Evolutionary conservation across 208 protist species (phyloP), one percentile per base, ranked within the genome.

Genomic region (Trypanosoma melophagium): DNA sequence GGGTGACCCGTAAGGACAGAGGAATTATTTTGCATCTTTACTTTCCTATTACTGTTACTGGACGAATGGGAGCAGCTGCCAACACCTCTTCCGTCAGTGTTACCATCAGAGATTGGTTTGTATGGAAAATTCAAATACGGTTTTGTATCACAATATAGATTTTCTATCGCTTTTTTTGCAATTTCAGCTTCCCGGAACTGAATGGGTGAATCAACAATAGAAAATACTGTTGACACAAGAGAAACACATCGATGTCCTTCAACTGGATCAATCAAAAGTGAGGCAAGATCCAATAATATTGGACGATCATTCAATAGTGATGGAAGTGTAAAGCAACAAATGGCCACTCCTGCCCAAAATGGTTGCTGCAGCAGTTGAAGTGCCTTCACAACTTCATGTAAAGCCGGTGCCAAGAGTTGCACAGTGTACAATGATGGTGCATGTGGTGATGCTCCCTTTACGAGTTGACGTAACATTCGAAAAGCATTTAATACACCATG

Each of bases 311-410:
- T 67, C 49, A 89, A 67, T 35, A 89, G 51, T 7, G 63, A 49
- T 17, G 88, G 85, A 24, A 90, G 69, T 44, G 84, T 49, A 28
- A 91, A 47, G 25, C 77, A 78, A 63, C 88, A 94, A 19, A 83
- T 61, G 1, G 69, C 76, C 17, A 92, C 53, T 14, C 85, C 88
- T 14, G 85, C 84, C 84, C 81, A 89, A 63, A 94, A 84, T 0
- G 83, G 79, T 50, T 81, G 73, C 25, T 79, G 44, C 2, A 52
- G 40, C 2, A 7, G 19, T 49, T 81, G 75, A 55, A 86, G 55
- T 1, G 25, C 42, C 28, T 42, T 38, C 21, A 86, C 55, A 16
- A 69, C 57, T 66, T 71, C 53, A 28, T 65, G 35, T 59, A 86
- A 66, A 38, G 76, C 67, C 5, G 81, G 76, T 17, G 45, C 64